These are phyloP conservation scores for Kuraishia ogatae DNA, from an alignment of 805 yeast genomes.

Conservation along the genomic window DNA sequence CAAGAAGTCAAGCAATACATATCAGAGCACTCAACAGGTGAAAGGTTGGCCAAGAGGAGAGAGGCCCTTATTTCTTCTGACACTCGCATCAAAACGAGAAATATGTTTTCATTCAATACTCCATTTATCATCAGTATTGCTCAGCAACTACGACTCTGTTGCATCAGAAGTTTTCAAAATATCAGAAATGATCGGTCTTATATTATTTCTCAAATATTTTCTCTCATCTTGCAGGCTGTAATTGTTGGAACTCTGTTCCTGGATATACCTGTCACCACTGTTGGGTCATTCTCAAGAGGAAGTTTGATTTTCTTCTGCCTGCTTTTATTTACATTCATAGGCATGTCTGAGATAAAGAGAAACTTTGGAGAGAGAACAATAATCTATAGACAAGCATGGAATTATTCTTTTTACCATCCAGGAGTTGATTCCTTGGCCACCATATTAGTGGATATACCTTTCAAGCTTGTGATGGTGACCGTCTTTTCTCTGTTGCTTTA, in stretches of 20 bases:
- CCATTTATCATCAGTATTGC: constrained; percentile 34
- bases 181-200: constrained; percentile 49
- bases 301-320: constrained; percentile 55
- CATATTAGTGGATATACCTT: constrained; percentile 48
- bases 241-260: constrained; percentile 54
- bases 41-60: neutral
- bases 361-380: constrained; percentile 55
- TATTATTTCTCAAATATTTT: constrained; percentile 39
- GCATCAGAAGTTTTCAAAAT: constrained; percentile 45
- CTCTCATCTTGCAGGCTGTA: constrained; percentile 48
- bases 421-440: constrained; percentile 57
- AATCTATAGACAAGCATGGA: constrained; percentile 48
- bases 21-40: neutral
- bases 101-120: constrained; percentile 17
- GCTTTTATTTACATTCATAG: constrained; percentile 50
- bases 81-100: neutral
- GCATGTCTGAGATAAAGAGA: constrained; percentile 52
- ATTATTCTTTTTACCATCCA: constrained; percentile 54
- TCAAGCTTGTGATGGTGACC: constrained; percentile 40
- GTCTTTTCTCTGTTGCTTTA: constrained; percentile 38
- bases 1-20: neutral
- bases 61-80: neutral
- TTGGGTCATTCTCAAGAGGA: constrained; percentile 54
- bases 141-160: constrained; percentile 43
- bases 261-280: constrained; percentile 38